Percentiles rank a stretch among this genome's conserved stretches.
These are phyloP conservation scores for Boletus vinaceobasis DNA, from an alignment of 768 basidiomycete species.

Conservation along the genomic window DNA sequence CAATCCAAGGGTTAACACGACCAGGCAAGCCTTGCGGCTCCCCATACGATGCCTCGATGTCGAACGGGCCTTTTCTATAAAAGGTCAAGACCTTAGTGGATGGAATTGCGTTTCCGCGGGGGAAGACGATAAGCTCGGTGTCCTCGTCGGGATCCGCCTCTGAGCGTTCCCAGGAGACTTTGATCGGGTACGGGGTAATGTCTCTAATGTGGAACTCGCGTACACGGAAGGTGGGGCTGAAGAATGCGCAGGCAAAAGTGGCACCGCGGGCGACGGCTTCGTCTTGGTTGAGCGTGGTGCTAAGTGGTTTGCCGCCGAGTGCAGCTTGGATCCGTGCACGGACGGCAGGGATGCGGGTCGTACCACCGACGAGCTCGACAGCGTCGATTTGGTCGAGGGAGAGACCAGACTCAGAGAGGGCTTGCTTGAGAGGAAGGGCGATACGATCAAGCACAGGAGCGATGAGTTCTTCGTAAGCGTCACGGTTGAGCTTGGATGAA, in stretches of 20 bases:
- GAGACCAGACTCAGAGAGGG: slow-evolving; percentile 77
- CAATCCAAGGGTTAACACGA: slow-evolving; percentile 81
- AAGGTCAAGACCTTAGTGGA: slow-evolving; percentile 96
- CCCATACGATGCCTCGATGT: slow-evolving; percentile 82
- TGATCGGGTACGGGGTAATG: slow-evolving; percentile 84
- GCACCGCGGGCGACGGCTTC: slow-evolving; percentile 96
- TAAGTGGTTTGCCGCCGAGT: slow-evolving; percentile 81
- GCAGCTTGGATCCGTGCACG: slow-evolving; percentile 81
- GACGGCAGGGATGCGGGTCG: slow-evolving; percentile 90
- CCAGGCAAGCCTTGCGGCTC: slow-evolving; percentile 72
- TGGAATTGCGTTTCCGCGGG: slow-evolving; percentile 77
- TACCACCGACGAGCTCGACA: slow-evolving; percentile 91
- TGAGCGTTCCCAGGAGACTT: slow-evolving; percentile 79
- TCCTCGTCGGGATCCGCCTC: slow-evolving; percentile 82
- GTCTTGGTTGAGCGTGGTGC: slow-evolving; percentile 94
- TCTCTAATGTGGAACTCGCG: slow-evolving; percentile 92
- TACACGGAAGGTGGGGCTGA: slow-evolving; percentile 97
- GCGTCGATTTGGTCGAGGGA: slow-evolving; percentile 82
- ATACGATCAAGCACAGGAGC: slow-evolving; percentile 74
- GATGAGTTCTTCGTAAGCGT: slow-evolving; percentile 79
- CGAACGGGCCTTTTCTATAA: slow-evolving; percentile 86
- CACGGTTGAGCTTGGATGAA: slow-evolving; percentile 78
- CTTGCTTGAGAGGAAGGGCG: slow-evolving; percentile 68
- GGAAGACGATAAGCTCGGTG: slow-evolving; percentile 89
- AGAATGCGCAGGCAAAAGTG: slow-evolving; percentile 95